These are phyloP conservation scores for Imleria badia DNA, from an alignment of 768 basidiomycete genomes.

Conservation along the genomic window DNA sequence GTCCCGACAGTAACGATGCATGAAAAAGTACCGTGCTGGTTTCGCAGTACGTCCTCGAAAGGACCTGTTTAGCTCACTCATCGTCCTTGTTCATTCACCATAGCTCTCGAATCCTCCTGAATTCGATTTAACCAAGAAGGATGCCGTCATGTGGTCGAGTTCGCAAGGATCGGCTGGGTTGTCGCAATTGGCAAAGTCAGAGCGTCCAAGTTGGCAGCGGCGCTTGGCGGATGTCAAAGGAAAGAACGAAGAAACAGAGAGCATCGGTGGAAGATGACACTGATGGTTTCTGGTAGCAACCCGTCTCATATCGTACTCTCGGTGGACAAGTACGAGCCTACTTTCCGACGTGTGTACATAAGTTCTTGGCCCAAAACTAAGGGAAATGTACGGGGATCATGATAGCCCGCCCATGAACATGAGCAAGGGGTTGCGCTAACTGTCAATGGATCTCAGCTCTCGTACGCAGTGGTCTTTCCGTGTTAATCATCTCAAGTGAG, in stretches of 20 bases:
- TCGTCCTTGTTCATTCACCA: not conserved
- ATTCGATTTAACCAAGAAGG: slow-evolving; percentile 23
- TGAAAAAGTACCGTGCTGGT: not conserved
- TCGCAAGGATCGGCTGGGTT: slow-evolving; percentile 2
- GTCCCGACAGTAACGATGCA: too few relatives aligned
- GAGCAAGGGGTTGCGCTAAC: too few relatives aligned
- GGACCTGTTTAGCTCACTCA: not conserved
- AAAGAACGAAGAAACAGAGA: slow-evolving; percentile 20
- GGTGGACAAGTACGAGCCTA: slow-evolving; percentile 65
- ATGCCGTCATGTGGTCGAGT: not conserved
- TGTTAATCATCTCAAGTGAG: too few relatives aligned
- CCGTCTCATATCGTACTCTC: too few relatives aligned
- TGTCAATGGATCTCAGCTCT: too few relatives aligned
- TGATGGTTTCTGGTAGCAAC: slow-evolving; percentile 55
- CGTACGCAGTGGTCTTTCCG: too few relatives aligned
- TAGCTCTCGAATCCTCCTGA: slow-evolving; percentile 25
- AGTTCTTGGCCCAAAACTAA: too few relatives aligned
- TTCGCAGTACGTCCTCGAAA: slow-evolving; percentile 7
- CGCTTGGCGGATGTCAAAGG: slow-evolving; percentile 20
- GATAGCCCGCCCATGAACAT: too few relatives aligned
- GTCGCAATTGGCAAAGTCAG: not conserved
- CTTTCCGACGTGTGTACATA: too few relatives aligned
- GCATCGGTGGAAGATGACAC: slow-evolving; percentile 23
- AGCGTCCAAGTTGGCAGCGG: not conserved
- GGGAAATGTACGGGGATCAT: too few relatives aligned